These are phyloP conservation scores for Penstemon davidsonii DNA, from an alignment of 257 asterid genomes.

Conservation along the genomic window DNA sequence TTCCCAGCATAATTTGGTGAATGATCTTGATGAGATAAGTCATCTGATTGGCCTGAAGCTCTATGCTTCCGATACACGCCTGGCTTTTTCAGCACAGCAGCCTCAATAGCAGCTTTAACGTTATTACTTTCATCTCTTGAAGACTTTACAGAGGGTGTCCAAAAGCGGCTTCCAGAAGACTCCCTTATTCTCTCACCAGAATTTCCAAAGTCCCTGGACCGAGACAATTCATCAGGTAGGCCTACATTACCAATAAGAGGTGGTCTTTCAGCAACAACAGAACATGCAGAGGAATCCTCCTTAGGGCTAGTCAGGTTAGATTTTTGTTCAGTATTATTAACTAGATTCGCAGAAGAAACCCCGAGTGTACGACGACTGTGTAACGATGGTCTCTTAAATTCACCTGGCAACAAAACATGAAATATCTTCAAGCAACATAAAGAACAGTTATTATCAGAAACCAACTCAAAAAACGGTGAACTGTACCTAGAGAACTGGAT, in stretches of 20 bases:
- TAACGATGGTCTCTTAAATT: constrained; percentile 58
- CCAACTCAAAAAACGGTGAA: constrained; percentile 25
- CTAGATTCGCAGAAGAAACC: constrained; percentile 42
- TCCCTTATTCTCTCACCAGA: constrained; percentile 57
- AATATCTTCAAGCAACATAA: constrained; percentile 21
- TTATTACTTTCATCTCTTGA: constrained; percentile 57
- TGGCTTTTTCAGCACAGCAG: constrained; percentile 82
- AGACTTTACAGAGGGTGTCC: constrained; percentile 48
- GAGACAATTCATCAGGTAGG: constrained; percentile 49
- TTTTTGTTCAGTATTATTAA: constrained; percentile 42
- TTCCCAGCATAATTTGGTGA: constrained; percentile 39
- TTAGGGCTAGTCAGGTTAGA: constrained; percentile 41
- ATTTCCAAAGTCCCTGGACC: constrained; percentile 44
- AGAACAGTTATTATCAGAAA: constrained; percentile 13
- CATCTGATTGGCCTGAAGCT: constrained; percentile 54
- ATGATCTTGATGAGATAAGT: constrained; percentile 45
- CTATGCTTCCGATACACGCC: constrained; percentile 59
- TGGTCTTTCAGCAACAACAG: constrained; percentile 43
- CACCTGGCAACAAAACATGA: constrained; percentile 49
- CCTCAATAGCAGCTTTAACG: constrained; percentile 84
- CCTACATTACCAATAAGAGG: constrained; percentile 43
- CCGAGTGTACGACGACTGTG: constrained; percentile 30
- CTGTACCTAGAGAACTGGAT: constrained; percentile 50
- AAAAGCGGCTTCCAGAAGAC: constrained; percentile 52
- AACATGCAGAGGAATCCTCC: constrained; percentile 43